A percentile compares a stretch with the other conserved stretches of the same genome.
Conservation (phyloP, 225 moss, liverwort and hornwort species). For the Physcomitrium patens region DNA sequence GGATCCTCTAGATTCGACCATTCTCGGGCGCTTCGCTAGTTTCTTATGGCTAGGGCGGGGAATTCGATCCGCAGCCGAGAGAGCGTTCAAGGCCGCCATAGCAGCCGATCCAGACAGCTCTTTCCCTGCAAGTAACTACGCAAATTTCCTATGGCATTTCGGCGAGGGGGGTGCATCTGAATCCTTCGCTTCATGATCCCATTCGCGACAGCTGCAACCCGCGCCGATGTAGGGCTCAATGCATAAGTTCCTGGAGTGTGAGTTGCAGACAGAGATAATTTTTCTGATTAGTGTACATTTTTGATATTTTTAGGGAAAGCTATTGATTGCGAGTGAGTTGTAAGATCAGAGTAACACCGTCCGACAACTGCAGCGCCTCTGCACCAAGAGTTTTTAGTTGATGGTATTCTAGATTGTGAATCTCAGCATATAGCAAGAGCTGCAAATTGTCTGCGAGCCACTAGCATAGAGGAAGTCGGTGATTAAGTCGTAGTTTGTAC, state of each 20-base stretch:
- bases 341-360: neutral
- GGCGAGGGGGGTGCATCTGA: constrained; percentile 45
- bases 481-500: constrained; percentile 14
- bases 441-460: constrained; percentile 16
- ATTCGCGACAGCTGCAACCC: neutral
- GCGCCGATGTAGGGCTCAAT: neutral
- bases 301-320: neutral
- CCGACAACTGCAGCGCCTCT: no score
- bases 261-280: constrained; percentile 15
- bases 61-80: constrained; percentile 63
- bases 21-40: constrained; percentile 73
- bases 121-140: constrained; percentile 74
- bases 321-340: constrained; percentile 2
- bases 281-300: constrained; percentile 37
- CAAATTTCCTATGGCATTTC: constrained; percentile 83
- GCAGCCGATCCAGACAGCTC: constrained; percentile 68
- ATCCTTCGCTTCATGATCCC: neutral
- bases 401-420: neutral
- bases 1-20: constrained; percentile 62
- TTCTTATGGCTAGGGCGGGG: constrained; percentile 78
- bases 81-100: constrained; percentile 75
- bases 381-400: no score
- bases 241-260: neutral
- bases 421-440: neutral
- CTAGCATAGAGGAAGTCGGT: constrained; percentile 25